These are phyloP conservation scores for Macaranga tanarius DNA, from an alignment of 441 rosid genomes.

Conservation along the genomic window DNA sequence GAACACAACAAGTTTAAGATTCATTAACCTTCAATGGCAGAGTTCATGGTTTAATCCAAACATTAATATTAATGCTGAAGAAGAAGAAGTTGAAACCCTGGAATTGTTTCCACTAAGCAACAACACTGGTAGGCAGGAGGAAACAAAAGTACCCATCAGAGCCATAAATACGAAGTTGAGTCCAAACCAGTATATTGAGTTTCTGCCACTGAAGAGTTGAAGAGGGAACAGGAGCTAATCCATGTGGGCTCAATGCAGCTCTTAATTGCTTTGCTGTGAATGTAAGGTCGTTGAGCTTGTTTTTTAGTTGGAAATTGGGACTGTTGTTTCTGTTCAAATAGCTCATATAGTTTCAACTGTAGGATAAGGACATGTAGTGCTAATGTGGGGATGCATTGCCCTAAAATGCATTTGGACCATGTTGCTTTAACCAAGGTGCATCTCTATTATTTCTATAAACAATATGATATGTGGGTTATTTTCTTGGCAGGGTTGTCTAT, in stretches of 20 bases:
- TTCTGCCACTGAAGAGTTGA: slow-evolving; percentile 62
- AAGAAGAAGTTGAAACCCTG: slow-evolving; percentile 42
- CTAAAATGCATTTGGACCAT: slow-evolving; percentile 52
- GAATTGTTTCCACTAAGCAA: slow-evolving; percentile 55
- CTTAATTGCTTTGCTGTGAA: slow-evolving; percentile 26
- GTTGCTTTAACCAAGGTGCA: slow-evolving; percentile 26
- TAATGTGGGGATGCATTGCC: slow-evolving; percentile 23
- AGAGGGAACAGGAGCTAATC: slow-evolving; percentile 17
- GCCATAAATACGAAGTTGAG: slow-evolving; percentile 35
- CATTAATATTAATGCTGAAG: neutral
- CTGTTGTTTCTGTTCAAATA: slow-evolving; percentile 35
- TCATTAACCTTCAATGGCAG: neutral
- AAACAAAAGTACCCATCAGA: slow-evolving; percentile 30
- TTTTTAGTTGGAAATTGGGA: slow-evolving; percentile 44
- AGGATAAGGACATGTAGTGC: slow-evolving; percentile 39
- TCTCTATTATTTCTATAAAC: slow-evolving; percentile 21
- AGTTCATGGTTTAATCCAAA: slow-evolving; percentile 7
- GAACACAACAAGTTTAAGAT: slow-evolving; percentile 14
- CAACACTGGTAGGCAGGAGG: slow-evolving; percentile 23
- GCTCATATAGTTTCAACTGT: slow-evolving; percentile 29
- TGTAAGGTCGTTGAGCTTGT: slow-evolving; percentile 31
- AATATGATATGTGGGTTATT: slow-evolving; percentile 16
- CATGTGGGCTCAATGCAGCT: slow-evolving; percentile 45
- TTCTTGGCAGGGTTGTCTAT: slow-evolving; percentile 32
- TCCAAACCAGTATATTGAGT: slow-evolving; percentile 53